These are phyloP conservation scores for Eleusine indica DNA, from an alignment of 176 grass and related monocot species.

Conservation along the genomic window DNA sequence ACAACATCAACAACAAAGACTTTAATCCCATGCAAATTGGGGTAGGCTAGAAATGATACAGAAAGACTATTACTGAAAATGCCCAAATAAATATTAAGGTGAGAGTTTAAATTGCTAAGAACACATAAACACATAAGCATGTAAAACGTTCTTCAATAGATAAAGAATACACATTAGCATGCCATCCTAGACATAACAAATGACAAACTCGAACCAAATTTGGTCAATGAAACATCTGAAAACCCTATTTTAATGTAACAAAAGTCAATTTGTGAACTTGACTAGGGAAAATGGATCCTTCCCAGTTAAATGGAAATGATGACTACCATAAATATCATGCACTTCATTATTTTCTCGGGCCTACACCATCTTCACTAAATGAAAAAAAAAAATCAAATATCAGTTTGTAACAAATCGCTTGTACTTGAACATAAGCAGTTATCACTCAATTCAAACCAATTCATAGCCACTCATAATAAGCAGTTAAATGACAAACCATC, in stretches of 20 bases:
- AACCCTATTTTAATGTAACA: background rate
- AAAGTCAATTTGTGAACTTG: background rate
- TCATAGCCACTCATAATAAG: conserved; percentile 33
- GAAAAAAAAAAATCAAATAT: background rate
- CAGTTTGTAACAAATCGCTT: background rate
- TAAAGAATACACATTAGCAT: conserved; percentile 6
- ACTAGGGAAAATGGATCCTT: background rate
- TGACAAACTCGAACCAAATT: background rate
- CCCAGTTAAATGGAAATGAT: background rate
- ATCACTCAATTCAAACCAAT: background rate
- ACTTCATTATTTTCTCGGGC: background rate
- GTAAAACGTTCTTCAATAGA: background rate
- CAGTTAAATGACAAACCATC: conserved; percentile 30
- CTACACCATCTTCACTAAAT: background rate
- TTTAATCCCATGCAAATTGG: too few relatives aligned
- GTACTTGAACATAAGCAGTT: background rate
- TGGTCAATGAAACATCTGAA: background rate
- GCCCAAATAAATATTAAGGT: background rate
- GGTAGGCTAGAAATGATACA: too few relatives aligned
- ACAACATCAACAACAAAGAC: too few relatives aligned
- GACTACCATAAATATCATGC: background rate
- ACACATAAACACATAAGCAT: background rate
- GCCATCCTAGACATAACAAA: background rate
- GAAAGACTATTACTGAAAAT: conserved; percentile 10
- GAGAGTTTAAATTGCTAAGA: conserved; percentile 1